These are phyloP conservation scores for Epichloe festucae DNA, from an alignment of 2,329 filamentous ascomycete genomes.

Conservation along the genomic window DNA sequence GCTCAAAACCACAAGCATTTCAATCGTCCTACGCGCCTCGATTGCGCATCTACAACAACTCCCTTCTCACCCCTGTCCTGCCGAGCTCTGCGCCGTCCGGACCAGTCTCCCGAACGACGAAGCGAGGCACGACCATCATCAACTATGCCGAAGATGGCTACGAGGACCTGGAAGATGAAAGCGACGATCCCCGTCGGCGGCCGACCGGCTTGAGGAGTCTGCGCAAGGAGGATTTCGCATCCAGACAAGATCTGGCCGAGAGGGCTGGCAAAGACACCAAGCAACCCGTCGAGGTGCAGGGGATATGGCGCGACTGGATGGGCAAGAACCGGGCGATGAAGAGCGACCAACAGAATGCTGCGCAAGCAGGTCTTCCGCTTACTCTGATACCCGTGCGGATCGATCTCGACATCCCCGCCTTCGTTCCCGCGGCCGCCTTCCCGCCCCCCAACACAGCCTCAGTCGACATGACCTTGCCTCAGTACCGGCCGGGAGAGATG, in stretches of 20 bases:
- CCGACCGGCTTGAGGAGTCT: conserved; percentile 76
- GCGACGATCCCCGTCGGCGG: conserved; percentile 62
- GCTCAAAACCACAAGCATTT: conserved; percentile 63
- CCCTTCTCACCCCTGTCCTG: conserved; percentile 76
- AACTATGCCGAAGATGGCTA: conserved; percentile 97
- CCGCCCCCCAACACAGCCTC: conserved; percentile 48
- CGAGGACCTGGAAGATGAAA: conserved; percentile 64
- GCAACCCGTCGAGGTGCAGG: conserved; percentile 70
- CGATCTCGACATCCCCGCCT: conserved; percentile 80
- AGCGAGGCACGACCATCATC: conserved; percentile 89
- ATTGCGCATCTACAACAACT: conserved; percentile 81
- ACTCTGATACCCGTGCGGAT: conserved; percentile 93
- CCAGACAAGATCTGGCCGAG: conserved; percentile 51
- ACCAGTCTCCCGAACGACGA: conserved; percentile 71
- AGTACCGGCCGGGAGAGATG: conserved; percentile 67
- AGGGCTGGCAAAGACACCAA: conserved; percentile 74
- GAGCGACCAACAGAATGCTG: conserved; percentile 47
- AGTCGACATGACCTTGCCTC: conserved; percentile 59
- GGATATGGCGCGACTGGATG: conserved; percentile 95
- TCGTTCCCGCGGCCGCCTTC: conserved; percentile 52
- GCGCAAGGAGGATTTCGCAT: conserved; percentile 58
- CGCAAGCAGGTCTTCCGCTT: conserved; percentile 64
- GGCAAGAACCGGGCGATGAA: conserved; percentile 49
- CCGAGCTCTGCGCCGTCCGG: conserved; percentile 49
- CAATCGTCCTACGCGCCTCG: conserved; percentile 86